Conservation (phyloP, 2,329 filamentous ascomycete species). For the Nakataea oryzae region DNA sequence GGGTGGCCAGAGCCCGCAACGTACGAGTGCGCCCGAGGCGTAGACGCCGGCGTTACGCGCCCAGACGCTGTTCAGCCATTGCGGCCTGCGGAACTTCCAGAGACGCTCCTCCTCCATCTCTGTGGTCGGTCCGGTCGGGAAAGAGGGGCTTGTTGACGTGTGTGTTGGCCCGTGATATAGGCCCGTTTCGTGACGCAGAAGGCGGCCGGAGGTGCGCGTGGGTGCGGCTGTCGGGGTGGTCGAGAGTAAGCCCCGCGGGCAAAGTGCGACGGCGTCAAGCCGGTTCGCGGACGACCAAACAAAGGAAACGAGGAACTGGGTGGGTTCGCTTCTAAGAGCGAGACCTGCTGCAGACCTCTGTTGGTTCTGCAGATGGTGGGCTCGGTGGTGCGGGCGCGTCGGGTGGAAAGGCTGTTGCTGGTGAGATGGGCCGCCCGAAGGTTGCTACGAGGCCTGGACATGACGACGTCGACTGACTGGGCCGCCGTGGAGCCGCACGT, state of each 20-base stretch:
- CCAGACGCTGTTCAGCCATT: constrained; percentile 56
- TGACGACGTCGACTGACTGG: not conserved
- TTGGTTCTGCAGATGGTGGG: not conserved
- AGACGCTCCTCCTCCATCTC: constrained; percentile 42
- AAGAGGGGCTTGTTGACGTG: not conserved
- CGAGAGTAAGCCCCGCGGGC: not conserved
- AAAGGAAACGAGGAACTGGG: not conserved
- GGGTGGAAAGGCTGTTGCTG: not conserved
- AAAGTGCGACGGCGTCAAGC: not conserved
- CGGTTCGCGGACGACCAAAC: not conserved
- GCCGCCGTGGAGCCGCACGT: not conserved
- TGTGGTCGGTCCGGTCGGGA: no score
- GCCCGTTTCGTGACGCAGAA: not conserved
- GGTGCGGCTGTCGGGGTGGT: not conserved
- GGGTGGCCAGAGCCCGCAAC: constrained; percentile 15
- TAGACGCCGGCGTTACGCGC: constrained; percentile 56
- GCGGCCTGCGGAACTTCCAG: constrained; percentile 56
- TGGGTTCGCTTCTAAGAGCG: not conserved
- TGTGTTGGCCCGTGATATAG: not conserved
- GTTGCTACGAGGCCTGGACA: not conserved
- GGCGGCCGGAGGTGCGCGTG: not conserved
- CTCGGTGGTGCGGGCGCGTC: not conserved
- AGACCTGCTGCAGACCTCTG: no score
- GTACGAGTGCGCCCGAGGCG: constrained; percentile 49
- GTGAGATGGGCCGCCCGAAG: not conserved